Evolutionary conservation across 495 filamentous ascomycete species (phyloP).

Genomic region (Friedmanniomyces endolithicus): DNA sequence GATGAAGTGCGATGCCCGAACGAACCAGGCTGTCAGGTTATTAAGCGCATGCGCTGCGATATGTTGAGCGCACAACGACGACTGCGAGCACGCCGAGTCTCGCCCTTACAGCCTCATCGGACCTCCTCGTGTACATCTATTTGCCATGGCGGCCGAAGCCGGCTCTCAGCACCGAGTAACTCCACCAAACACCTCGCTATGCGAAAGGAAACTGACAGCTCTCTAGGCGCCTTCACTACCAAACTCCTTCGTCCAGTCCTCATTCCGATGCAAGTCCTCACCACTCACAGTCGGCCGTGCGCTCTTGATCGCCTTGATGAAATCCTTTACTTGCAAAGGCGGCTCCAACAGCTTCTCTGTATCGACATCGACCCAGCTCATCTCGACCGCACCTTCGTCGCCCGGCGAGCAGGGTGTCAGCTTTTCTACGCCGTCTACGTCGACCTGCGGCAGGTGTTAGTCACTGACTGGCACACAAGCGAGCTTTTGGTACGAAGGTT

Average conservation of each 20-base stretch:
- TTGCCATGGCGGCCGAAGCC: too few species aligned
- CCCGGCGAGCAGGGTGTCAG: constrained; percentile 91
- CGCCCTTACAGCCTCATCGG: too few species aligned
- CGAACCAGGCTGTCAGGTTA: too few species aligned
- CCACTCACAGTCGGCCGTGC: constrained; percentile 78
- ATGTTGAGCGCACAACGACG: too few species aligned
- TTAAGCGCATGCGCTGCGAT: too few species aligned
- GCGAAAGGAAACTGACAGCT: background rate
- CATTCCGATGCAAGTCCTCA: constrained; percentile 68
- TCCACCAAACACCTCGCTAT: constrained; percentile 1
- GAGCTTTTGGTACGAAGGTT: background rate
- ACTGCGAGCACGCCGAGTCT: too few species aligned
- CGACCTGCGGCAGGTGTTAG: constrained; percentile 41
- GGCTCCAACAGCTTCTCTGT: constrained; percentile 77
- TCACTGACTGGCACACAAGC: background rate
- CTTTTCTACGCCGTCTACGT: constrained; percentile 57
- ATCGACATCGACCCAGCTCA: constrained; percentile 83
- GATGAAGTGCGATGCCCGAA: too few species aligned
- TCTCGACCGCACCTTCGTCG: constrained; percentile 70
- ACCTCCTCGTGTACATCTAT: too few species aligned
- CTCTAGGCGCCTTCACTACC: constrained; percentile 68
- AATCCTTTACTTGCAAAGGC: constrained; percentile 76
- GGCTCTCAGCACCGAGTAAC: background rate
- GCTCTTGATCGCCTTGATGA: constrained; percentile 79
- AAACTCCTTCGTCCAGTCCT: constrained; percentile 94